A percentile compares a stretch with the other conserved stretches of the same genome.
Conservation (phyloP, 2,329 filamentous ascomycete species). For the Stemphylium vesicarium region DNA sequence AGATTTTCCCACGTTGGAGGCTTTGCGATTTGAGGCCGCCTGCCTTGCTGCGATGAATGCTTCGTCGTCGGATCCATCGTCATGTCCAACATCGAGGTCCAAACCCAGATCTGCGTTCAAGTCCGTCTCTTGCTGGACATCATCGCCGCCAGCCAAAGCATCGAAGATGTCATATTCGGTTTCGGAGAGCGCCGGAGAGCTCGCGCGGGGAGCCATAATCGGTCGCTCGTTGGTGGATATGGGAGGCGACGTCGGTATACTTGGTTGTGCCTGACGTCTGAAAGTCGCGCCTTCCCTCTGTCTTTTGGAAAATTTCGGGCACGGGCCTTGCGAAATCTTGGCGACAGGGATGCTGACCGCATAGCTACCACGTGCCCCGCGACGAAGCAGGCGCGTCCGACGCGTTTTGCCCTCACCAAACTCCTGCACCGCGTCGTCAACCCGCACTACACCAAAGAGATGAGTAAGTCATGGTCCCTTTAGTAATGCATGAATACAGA, state of each 20-base stretch:
- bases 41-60: conserved; percentile 90
- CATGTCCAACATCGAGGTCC: conserved; percentile 54
- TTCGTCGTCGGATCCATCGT: conserved; percentile 71
- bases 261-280: conserved; percentile 12
- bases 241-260: conserved; percentile 14
- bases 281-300: conserved; percentile 1
- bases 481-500: too few relatives aligned
- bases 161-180: conserved; percentile 89
- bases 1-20: conserved; percentile 77
- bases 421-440: conserved; percentile 11
- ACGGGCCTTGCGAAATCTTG: conserved; percentile 36
- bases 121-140: conserved; percentile 50
- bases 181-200: conserved; percentile 85
- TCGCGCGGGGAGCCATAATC: conserved; percentile 73
- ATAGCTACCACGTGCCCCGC: conserved; percentile 27
- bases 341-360: conserved; percentile 21
- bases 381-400: conserved; percentile 33
- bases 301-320: conserved; percentile 30
- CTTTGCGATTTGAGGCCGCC: conserved; percentile 85
- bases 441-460: conserved; percentile 16
- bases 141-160: conserved; percentile 71
- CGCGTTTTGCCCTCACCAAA: conserved; percentile 35
- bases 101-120: conserved; percentile 46
- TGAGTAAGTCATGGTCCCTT: conserved; percentile 23
- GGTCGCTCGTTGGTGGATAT: conserved; percentile 3